These are phyloP conservation scores for Eutrema yunnanense DNA, from an alignment of 345 rosid species.

Conservation along the genomic window DNA sequence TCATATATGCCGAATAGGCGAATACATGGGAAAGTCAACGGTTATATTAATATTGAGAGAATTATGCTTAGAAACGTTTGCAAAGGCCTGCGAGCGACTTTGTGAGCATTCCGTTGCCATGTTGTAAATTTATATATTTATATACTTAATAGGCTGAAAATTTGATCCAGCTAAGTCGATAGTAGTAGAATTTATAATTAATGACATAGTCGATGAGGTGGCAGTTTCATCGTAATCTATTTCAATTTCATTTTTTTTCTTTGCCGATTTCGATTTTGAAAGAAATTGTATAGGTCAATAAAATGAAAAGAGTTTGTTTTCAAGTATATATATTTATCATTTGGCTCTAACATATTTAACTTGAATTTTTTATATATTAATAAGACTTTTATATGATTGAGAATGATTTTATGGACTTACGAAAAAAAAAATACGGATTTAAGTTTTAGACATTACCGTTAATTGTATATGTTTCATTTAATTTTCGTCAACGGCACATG, in stretches of 20 bases:
- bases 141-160: not conserved
- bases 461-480: not conserved
- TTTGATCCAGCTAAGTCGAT: constrained; percentile 20
- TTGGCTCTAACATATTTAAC: not conserved
- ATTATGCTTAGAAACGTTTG: not conserved
- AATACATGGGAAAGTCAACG: constrained; percentile 16
- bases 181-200: not conserved
- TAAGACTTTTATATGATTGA: constrained; percentile 11
- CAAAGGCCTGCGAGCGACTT: constrained; percentile 29
- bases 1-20: not conserved
- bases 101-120: constrained; percentile 16
- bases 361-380: not conserved
- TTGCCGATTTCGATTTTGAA: not conserved
- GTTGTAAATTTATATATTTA: not conserved
- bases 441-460: not conserved
- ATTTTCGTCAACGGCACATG: constrained; percentile 20
- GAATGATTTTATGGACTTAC: not conserved
- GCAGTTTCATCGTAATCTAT: not conserved
- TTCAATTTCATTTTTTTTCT: not conserved
- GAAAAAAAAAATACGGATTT: not conserved
- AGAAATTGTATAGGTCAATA: constrained; percentile 5
- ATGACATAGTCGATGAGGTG: not conserved
- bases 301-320: not conserved
- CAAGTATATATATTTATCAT: not conserved
- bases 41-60: not conserved